These are phyloP conservation scores for Phytopythium litorale DNA, from an alignment of 352 stramenopile species.

Conservation along the genomic window DNA sequence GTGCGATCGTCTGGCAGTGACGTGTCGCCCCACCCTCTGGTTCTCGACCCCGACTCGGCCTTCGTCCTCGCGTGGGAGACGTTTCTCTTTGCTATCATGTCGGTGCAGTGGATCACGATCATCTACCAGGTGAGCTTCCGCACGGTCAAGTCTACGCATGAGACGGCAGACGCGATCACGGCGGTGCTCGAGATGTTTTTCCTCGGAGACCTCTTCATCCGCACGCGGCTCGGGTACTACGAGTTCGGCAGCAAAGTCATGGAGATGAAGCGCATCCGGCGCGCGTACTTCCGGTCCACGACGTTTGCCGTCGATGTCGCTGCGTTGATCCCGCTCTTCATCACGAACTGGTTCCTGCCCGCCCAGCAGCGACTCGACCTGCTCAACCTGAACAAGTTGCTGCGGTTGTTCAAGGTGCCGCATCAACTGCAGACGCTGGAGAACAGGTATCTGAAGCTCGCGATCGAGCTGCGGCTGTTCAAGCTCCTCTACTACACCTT, in stretches of 20 bases:
- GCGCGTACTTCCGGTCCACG: slow-evolving; percentile 29
- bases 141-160: slow-evolving; percentile 16
- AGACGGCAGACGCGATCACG: slow-evolving; percentile 21
- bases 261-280: slow-evolving; percentile 26
- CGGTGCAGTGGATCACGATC: slow-evolving; percentile 37
- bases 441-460: slow-evolving; percentile 37
- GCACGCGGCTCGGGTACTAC: slow-evolving; percentile 36
- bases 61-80: slow-evolving; percentile 35
- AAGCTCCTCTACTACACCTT: slow-evolving; percentile 60
- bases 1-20: not conserved
- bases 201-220: slow-evolving; percentile 38
- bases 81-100: slow-evolving; percentile 41
- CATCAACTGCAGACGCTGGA: slow-evolving; percentile 35
- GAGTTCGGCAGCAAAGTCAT: slow-evolving; percentile 59
- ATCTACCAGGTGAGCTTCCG: slow-evolving; percentile 40
- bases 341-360: slow-evolving; percentile 29
- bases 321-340: slow-evolving; percentile 32
- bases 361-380: slow-evolving; percentile 21
- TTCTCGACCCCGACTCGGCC: slow-evolving; percentile 32
- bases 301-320: slow-evolving; percentile 37
- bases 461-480: slow-evolving; percentile 40
- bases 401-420: slow-evolving; percentile 45
- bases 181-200: slow-evolving; percentile 39
- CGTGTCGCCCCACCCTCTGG: not conserved
- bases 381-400: slow-evolving; percentile 52